Percentiles rank a stretch among this genome's conserved stretches.
Conservation (phyloP, 148 eudicot genomes). For the Suaeda aralocaspica region DNA sequence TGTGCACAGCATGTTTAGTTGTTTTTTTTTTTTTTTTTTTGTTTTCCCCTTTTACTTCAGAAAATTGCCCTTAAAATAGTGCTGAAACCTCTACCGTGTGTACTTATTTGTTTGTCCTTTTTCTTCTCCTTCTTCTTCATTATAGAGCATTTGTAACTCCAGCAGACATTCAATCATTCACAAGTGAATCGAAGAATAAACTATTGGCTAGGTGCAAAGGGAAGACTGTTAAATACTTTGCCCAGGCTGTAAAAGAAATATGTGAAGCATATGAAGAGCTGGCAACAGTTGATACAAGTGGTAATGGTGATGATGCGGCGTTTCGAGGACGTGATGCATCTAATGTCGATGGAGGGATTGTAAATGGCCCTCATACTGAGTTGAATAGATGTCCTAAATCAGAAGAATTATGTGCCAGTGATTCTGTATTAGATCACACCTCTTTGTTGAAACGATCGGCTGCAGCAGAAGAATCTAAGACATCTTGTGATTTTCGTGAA, state of each 20-base stretch:
- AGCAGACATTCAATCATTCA: constrained; percentile 73
- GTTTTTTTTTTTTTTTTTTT: neutral
- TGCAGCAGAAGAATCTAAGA: constrained; percentile 12
- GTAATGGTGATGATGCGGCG: constrained; percentile 30
- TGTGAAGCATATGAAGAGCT: constrained; percentile 70
- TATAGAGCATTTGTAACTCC: constrained; percentile 92
- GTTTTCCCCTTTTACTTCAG: neutral
- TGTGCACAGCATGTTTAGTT: neutral
- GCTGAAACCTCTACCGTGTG: no score
- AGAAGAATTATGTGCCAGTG: constrained; percentile 26
- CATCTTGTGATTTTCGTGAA: constrained; percentile 7
- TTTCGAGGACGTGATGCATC: constrained; percentile 29
- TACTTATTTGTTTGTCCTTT: constrained; percentile 14
- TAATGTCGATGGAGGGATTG: constrained; percentile 34
- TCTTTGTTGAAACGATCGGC: constrained; percentile 25
- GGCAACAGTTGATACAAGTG: constrained; percentile 31
- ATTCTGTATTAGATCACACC: constrained; percentile 25
- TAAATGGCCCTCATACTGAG: constrained; percentile 33
- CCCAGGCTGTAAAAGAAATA: constrained; percentile 84
- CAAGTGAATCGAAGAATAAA: constrained; percentile 62
- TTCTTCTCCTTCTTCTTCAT: constrained; percentile 15
- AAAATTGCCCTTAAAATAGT: no score
- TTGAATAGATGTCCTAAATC: constrained; percentile 24
- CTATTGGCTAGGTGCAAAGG: constrained; percentile 61
- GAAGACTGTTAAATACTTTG: constrained; percentile 67